Conservation (phyloP, 2,329 filamentous ascomycete species). For the Fusarium annulatum region DNA sequence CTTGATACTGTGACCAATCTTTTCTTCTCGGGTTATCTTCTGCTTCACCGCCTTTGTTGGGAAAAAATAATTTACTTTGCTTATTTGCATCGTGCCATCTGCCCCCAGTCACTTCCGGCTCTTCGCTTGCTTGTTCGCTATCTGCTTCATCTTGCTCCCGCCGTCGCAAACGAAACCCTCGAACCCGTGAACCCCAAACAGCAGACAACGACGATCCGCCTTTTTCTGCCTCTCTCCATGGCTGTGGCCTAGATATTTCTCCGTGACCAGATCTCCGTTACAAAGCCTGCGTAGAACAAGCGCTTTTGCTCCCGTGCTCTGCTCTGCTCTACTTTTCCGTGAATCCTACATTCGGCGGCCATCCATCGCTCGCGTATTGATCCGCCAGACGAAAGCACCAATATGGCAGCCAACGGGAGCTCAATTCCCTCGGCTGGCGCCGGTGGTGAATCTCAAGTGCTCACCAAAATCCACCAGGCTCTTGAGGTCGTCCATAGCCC, state of each 20-base stretch:
- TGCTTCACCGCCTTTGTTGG: conserved; percentile 17
- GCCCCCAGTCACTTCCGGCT: background rate
- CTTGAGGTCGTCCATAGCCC: conserved; percentile 89
- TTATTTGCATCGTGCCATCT: conserved; percentile 2
- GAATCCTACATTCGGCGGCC: conserved; percentile 17
- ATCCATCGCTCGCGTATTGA: conserved; percentile 18
- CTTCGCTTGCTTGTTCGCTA: conserved; percentile 14
- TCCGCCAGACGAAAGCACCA: conserved; percentile 29
- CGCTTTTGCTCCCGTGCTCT: conserved; percentile 25
- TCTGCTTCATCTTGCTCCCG: conserved; percentile 15
- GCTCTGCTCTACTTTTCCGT: conserved; percentile 21
- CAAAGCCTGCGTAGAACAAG: conserved; percentile 37
- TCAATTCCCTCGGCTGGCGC: conserved; percentile 48
- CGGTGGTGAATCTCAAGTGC: conserved; percentile 56
- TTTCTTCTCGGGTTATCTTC: background rate
- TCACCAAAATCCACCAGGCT: conserved; percentile 81
- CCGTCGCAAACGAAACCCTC: conserved; percentile 29
- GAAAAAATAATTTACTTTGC: conserved; percentile 7
- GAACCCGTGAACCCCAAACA: conserved; percentile 17
- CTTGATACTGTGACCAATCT: conserved; percentile 29
- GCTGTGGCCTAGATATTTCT: conserved; percentile 25
- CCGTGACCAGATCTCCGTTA: conserved; percentile 23
- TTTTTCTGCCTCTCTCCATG: conserved; percentile 28
- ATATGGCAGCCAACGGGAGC: conserved; percentile 54
- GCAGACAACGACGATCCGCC: conserved; percentile 12